Evolutionary conservation across 495 filamentous ascomycete genomes (phyloP), one percentile per base, ranked within the genome.

Genomic region (Bombardia bombarda): DNA sequence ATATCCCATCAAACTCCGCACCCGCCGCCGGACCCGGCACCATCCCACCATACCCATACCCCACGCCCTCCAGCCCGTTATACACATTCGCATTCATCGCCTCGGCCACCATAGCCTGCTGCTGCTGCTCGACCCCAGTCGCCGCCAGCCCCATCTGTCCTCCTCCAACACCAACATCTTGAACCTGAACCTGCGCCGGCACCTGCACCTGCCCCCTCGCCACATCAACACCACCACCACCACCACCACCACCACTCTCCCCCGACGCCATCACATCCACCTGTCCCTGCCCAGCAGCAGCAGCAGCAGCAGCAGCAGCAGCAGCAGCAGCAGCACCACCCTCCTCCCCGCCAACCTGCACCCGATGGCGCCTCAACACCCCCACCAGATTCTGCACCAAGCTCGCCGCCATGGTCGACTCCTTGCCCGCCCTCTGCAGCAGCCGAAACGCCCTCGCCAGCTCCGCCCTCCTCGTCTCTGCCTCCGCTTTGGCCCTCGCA

Each of bases 371-470:
- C 14, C 24, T 38, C 5, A 51, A 16, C 1, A 51, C 38, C 1
- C 7, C 39, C 18, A 43, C 25, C 37, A 51, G 18, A 12, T 38
- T 45, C n/a, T 32, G n/a, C 32, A 51, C 25, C 25, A 51, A 24
- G n/a, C 25, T 36, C 3, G 32, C 33, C 1, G 48, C 48, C n/a
- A 46, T 33, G 3, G 25, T 10, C 8, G 42, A 51, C 32, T 32
- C 32, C 21, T 46, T 19, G 3, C 23, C 48, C 4, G 32, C 42
- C 23, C 12, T 40, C n/a, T 43, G 33, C 0, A 51, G 32, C 7
- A 51, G 12, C 7, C 19, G 33, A 5, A 32, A 40, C 3, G 37
- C 48, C 1, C 33, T 8, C 3, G 20, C 33, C 14, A 51, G 23
- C 25, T 32, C 32, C 0, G 17, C 16, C 0, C 42, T 12, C 6